Conservation (phyloP, 768 basidiomycete genomes). For the Rhodocollybia butyracea region DNA sequence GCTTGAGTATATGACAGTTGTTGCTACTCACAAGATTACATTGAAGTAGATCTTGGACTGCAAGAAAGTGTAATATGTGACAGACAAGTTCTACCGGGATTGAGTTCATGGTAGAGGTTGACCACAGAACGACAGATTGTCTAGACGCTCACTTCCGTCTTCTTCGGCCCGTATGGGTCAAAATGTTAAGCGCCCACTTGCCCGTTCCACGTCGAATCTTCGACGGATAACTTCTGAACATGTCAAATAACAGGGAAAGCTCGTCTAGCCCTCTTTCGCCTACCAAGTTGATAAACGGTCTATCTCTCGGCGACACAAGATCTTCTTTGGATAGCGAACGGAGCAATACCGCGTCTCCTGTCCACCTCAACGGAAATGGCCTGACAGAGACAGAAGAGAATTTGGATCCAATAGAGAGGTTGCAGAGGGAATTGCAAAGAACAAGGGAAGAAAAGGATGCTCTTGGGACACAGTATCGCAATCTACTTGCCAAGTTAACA, state of each 20-base stretch:
- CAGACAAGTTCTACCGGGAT: conserved; percentile 40
- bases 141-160: no score
- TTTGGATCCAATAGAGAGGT: conserved; percentile 49
- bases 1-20: background rate
- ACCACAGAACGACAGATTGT: no score
- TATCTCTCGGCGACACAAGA: conserved; percentile 26
- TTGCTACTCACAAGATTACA: conserved; percentile 27
- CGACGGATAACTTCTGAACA: background rate
- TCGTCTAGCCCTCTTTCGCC: conserved; percentile 30
- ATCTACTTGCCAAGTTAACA: conserved; percentile 83
- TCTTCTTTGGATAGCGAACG: conserved; percentile 48
- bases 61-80: conserved; percentile 29
- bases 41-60: conserved; percentile 31
- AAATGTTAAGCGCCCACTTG: no score
- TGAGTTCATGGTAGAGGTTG: background rate
- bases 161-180: no score
- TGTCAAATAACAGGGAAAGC: background rate
- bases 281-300: conserved; percentile 10
- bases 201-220: background rate
- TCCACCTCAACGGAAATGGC: conserved; percentile 31
- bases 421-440: conserved; percentile 73
- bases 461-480: conserved; percentile 82
- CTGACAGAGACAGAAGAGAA: conserved; percentile 32
- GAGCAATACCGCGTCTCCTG: conserved; percentile 24
- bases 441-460: conserved; percentile 85